Percentiles rank a stretch among this genome's conserved stretches.
These are phyloP conservation scores for Mucor indicus DNA, from an alignment of 371 early-diverging fungal genomes.

Conservation along the genomic window DNA sequence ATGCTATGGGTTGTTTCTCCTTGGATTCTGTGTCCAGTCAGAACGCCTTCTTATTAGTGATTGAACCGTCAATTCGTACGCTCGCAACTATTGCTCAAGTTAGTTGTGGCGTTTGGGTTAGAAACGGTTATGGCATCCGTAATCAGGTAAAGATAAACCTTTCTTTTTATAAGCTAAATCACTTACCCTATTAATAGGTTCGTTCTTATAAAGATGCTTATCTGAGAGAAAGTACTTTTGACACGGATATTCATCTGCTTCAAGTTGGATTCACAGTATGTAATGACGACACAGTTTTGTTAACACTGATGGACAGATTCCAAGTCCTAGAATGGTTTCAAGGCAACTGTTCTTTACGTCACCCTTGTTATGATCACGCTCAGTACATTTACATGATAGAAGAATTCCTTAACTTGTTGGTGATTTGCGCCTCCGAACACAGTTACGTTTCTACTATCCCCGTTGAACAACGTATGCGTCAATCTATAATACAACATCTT, in stretches of 20 bases:
- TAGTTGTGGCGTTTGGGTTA: conserved; percentile 88
- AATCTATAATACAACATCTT: conserved; percentile 86
- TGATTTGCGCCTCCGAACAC: conserved; percentile 82
- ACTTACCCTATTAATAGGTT: conserved; percentile 42
- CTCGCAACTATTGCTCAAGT: conserved; percentile 83
- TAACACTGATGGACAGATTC: conserved; percentile 77
- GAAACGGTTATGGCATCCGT: conserved; percentile 84
- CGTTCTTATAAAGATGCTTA: conserved; percentile 74
- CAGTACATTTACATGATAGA: conserved; percentile 77
- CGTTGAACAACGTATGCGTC: conserved; percentile 69
- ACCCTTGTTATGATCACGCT: conserved; percentile 56
- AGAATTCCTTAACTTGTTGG: conserved; percentile 80
- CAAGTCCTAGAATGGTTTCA: conserved; percentile 82
- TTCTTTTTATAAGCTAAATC: no score
- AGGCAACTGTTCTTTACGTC: conserved; percentile 51
- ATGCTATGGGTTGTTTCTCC: conserved; percentile 28
- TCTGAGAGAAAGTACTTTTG: conserved; percentile 77
- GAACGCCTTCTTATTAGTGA: no score
- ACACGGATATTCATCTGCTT: conserved; percentile 77
- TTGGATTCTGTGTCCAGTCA: conserved; percentile 83
- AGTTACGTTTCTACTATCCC: conserved; percentile 63
- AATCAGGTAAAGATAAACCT: conserved; percentile 41
- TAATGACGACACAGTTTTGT: conserved; percentile 70
- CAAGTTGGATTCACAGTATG: conserved; percentile 69
- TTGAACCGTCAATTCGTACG: no score